These are phyloP conservation scores for Yamadazyma dushanensis DNA, from an alignment of 1,139 yeast species.

Conservation along the genomic window DNA sequence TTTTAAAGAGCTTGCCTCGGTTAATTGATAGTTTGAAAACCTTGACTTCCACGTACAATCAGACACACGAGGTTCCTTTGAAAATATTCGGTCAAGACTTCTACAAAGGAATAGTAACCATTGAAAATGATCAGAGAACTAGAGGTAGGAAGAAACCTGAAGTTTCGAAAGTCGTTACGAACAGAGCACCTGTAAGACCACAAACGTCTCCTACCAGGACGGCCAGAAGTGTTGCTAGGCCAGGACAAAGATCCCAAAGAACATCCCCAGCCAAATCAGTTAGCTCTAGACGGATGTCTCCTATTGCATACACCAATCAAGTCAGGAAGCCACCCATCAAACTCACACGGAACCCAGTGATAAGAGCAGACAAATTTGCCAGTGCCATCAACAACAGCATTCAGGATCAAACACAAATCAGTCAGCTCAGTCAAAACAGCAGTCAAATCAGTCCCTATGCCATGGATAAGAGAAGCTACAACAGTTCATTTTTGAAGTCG, in stretches of 20 bases:
- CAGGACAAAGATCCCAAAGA: slow-evolving; percentile 1
- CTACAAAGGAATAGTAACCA: slow-evolving; percentile 37
- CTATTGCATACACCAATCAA: slow-evolving; percentile 6
- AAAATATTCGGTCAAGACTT: slow-evolving; percentile 49
- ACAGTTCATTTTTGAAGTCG: slow-evolving; percentile 22
- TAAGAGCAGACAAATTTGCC: slow-evolving; percentile 5
- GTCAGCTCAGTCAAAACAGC: slow-evolving; percentile 11
- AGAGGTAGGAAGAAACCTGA: slow-evolving; percentile 1
- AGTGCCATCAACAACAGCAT: slow-evolving; percentile 9
- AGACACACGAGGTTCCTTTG: slow-evolving; percentile 28
- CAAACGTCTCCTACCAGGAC: background rate
- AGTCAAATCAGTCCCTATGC: slow-evolving; percentile 9
- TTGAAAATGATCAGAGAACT: slow-evolving; percentile 27
- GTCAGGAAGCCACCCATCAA: slow-evolving; percentile 10
- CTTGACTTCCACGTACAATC: slow-evolving; percentile 51
- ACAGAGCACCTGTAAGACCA: background rate
- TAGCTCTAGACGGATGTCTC: slow-evolving; percentile 8
- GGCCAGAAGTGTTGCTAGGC: background rate
- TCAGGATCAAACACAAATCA: slow-evolving; percentile 3
- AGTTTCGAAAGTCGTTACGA: background rate
- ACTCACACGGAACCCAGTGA: slow-evolving; percentile 1
- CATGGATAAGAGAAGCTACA: background rate
- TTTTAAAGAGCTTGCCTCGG: slow-evolving; percentile 67
- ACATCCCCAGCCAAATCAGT: slow-evolving; percentile 8
- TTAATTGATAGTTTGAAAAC: slow-evolving; percentile 52